Evolutionary conservation across 2,329 filamentous ascomycete genomes (phyloP).

Genomic region (Cercospora sesami): DNA sequence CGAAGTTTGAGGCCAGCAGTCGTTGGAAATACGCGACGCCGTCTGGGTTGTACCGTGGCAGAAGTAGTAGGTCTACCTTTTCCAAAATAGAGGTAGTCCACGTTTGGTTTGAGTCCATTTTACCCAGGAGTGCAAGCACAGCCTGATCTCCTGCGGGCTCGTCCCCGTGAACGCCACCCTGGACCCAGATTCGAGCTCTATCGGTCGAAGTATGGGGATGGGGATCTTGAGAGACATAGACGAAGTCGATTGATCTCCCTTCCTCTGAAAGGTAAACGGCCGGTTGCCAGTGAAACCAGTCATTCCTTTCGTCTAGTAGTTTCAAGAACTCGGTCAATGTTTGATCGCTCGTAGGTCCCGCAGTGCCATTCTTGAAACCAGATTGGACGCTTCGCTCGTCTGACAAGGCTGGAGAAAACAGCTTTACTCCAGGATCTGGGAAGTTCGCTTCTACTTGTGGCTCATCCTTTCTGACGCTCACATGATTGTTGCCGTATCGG

Average conservation of each 20-base stretch:
- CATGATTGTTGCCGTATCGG: slow-evolving; percentile 39
- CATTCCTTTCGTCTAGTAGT: slow-evolving; percentile 36
- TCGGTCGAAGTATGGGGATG: slow-evolving; percentile 13
- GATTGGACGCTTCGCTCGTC: slow-evolving; percentile 33
- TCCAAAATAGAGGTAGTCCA: slow-evolving; percentile 39
- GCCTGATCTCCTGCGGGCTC: slow-evolving; percentile 42
- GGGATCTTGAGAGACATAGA: slow-evolving; percentile 33
- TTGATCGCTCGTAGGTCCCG: slow-evolving; percentile 37
- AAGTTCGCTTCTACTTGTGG: slow-evolving; percentile 39
- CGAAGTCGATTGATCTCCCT: slow-evolving; percentile 32
- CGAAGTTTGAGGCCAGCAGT: slow-evolving; percentile 39
- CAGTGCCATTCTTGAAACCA: slow-evolving; percentile 36
- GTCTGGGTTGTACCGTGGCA: slow-evolving; percentile 43
- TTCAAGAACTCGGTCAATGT: slow-evolving; percentile 33
- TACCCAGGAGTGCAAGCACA: slow-evolving; percentile 39
- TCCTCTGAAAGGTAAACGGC: slow-evolving; percentile 40
- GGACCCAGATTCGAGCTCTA: slow-evolving; percentile 42
- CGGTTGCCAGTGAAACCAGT: slow-evolving; percentile 37
- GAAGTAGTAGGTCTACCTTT: slow-evolving; percentile 39
- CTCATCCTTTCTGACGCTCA: slow-evolving; percentile 32
- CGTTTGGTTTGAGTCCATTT: slow-evolving; percentile 38
- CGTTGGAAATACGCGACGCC: slow-evolving; percentile 42
- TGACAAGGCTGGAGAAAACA: slow-evolving; percentile 39
- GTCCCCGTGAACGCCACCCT: slow-evolving; percentile 42
- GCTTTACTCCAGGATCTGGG: slow-evolving; percentile 36